These are phyloP conservation scores for Starmerella geochares DNA, from an alignment of 805 yeast species.

Conservation along the genomic window DNA sequence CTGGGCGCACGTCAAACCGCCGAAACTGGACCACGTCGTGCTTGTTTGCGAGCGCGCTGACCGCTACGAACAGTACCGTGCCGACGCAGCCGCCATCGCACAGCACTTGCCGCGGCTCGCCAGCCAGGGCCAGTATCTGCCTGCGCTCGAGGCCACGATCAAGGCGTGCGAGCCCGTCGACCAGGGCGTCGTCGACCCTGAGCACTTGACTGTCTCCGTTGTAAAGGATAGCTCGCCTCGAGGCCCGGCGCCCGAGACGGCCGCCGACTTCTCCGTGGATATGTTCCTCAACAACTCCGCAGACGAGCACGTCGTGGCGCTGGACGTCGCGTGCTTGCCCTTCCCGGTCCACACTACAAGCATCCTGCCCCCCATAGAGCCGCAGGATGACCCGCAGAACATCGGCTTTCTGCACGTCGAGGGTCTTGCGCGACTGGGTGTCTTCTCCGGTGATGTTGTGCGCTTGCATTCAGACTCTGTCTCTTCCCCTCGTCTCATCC, in stretches of 20 bases:
- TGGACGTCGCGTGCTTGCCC: constrained; percentile 11
- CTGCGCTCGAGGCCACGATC: constrained; percentile 42
- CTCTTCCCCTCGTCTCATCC: constrained; percentile 29
- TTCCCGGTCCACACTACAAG: constrained; percentile 13
- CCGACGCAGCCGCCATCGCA: background rate
- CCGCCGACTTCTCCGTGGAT: constrained; percentile 7
- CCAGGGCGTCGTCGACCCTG: constrained; percentile 52
- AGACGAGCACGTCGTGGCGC: background rate
- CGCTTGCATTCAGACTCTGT: constrained; percentile 13
- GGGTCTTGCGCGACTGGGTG: constrained; percentile 48
- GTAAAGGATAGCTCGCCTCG: constrained; percentile 13
- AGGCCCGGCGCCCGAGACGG: background rate
- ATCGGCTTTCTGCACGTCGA: constrained; percentile 39
- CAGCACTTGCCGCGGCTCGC: constrained; percentile 31
- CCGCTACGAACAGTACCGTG: constrained; percentile 35
- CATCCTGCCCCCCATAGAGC: constrained; percentile 21
- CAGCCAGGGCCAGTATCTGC: constrained; percentile 37
- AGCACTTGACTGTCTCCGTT: constrained; percentile 22
- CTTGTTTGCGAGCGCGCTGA: constrained; percentile 37
- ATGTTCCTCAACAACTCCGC: constrained; percentile 8
- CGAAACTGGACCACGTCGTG: constrained; percentile 34
- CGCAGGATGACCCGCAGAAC: constrained; percentile 39
- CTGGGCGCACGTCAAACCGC: constrained; percentile 16
- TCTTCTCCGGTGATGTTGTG: constrained; percentile 61
- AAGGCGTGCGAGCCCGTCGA: constrained; percentile 60